These are phyloP conservation scores for Alternaria brassicae DNA, from an alignment of 2,329 filamentous ascomycete genomes.

Conservation along the genomic window DNA sequence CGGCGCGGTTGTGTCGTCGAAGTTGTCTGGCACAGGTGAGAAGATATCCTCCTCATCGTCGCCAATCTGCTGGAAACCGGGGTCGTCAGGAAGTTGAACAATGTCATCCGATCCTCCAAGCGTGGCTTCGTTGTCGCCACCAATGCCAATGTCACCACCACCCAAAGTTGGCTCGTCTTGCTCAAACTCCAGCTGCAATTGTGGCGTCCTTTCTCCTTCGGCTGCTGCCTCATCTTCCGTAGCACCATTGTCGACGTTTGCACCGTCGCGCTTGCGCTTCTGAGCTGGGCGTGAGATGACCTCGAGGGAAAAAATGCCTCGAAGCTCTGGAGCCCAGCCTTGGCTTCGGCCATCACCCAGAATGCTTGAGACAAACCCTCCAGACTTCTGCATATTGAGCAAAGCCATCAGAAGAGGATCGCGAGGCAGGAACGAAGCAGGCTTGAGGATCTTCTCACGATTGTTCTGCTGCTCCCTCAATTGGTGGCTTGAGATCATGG, in stretches of 20 bases:
- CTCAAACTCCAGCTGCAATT: constrained; percentile 68
- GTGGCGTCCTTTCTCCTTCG: constrained; percentile 68
- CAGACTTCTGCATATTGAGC: constrained; percentile 89
- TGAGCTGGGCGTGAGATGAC: constrained; percentile 78
- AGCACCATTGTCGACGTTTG: constrained; percentile 78
- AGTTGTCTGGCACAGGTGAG: constrained; percentile 59
- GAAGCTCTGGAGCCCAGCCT: constrained; percentile 89
- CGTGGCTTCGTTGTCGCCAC: constrained; percentile 44
- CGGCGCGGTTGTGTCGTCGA: constrained; percentile 80
- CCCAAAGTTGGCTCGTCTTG: constrained; percentile 58
- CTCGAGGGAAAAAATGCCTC: constrained; percentile 89
- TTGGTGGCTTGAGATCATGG: constrained; percentile 75
- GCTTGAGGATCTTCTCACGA: constrained; percentile 83
- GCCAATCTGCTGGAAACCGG: constrained; percentile 34
- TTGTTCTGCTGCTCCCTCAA: constrained; percentile 89
- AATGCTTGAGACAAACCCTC: constrained; percentile 86
- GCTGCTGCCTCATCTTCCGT: constrained; percentile 65
- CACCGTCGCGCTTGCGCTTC: constrained; percentile 93
- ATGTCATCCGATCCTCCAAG: constrained; percentile 37
- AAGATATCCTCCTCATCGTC: constrained; percentile 48
- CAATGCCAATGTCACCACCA: constrained; percentile 53
- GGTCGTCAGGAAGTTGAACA: constrained; percentile 41
- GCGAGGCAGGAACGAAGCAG: constrained; percentile 81
- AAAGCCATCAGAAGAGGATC: constrained; percentile 87
- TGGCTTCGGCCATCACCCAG: constrained; percentile 80